Conservation (phyloP, 1,139 yeast genomes). For the Meyerozyma guilliermondii region DNA sequence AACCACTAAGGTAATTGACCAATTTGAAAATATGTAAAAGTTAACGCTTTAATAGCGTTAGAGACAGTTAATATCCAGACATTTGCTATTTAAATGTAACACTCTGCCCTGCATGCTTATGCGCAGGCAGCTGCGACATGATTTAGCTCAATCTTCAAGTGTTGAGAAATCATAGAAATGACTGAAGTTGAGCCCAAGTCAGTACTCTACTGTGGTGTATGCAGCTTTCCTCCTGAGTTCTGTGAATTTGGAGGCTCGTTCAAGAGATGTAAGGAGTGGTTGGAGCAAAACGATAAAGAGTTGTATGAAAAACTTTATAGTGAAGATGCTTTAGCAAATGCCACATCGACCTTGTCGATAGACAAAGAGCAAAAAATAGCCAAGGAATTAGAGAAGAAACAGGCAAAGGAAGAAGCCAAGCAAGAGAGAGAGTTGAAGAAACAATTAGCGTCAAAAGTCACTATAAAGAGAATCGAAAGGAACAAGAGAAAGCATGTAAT, state of each 20-base stretch:
- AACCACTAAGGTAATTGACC: background rate
- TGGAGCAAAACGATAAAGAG: conserved; percentile 52
- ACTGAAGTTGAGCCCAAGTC: conserved; percentile 37
- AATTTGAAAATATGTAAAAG: too few relatives aligned
- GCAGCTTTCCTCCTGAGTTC: conserved; percentile 86
- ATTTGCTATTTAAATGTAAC: too few relatives aligned
- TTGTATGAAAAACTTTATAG: conserved; percentile 58
- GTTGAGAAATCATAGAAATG: conserved; percentile 15
- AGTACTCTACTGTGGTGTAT: conserved; percentile 73
- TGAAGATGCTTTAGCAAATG: conserved; percentile 48
- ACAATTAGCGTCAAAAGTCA: conserved; percentile 73
- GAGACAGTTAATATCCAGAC: too few relatives aligned
- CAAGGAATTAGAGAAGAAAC: conserved; percentile 78
- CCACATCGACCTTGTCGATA: conserved; percentile 50
- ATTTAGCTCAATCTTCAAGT: background rate
- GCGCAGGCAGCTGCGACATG: background rate
- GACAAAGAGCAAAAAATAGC: conserved; percentile 82
- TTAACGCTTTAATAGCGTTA: too few relatives aligned
- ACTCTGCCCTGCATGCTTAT: background rate
- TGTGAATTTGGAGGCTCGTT: conserved; percentile 88
- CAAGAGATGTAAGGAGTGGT: conserved; percentile 84
- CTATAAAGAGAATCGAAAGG: conserved; percentile 83
- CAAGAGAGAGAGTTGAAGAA: conserved; percentile 80
- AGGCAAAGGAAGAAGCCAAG: conserved; percentile 84
- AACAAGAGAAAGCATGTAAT: conserved; percentile 86